Conservation (phyloP, 1,284 basidiomycete genomes). For the Cryptococcus wingfieldii region DNA sequence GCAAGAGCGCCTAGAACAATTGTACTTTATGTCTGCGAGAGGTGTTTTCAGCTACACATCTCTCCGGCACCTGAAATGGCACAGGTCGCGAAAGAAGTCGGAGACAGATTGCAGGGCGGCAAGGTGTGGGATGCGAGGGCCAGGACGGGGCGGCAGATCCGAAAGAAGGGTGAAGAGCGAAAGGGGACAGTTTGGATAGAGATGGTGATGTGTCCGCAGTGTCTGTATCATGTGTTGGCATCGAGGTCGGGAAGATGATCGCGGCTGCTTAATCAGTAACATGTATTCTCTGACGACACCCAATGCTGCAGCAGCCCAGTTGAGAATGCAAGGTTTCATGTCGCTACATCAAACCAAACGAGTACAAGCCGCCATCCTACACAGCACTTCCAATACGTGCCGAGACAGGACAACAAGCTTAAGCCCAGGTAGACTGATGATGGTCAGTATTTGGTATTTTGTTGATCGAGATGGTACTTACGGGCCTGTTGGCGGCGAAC, state of each 20-base stretch:
- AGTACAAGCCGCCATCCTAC: conserved; percentile 19
- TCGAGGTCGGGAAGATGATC: neutral
- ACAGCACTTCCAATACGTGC: conserved; percentile 7
- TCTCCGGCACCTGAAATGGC: neutral
- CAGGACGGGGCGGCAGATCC: neutral
- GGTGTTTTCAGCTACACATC: conserved; percentile 2
- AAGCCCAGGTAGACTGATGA: conserved; percentile 41
- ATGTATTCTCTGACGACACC: neutral
- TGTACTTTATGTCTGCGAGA: conserved; percentile 4
- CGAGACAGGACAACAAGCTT: conserved; percentile 19
- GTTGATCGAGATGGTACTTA: conserved; percentile 10
- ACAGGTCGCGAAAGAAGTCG: neutral
- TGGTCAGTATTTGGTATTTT: neutral
- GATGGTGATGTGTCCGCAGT: neutral
- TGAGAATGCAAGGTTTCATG: conserved; percentile 34
- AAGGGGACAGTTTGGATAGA: neutral
- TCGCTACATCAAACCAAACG: conserved; percentile 19
- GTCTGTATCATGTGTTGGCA: neutral
- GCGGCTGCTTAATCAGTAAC: neutral
- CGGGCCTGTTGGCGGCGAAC: conserved; percentile 51
- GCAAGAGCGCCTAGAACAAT: neutral
- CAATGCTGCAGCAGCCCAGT: neutral
- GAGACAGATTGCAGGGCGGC: neutral
- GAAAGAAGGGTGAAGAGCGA: neutral
- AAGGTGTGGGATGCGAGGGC: neutral